Percentiles rank a stretch among this genome's conserved stretches.
These are phyloP conservation scores for Ceratocystis papillata DNA, from an alignment of 2,329 filamentous ascomycete genomes.

Conservation along the genomic window DNA sequence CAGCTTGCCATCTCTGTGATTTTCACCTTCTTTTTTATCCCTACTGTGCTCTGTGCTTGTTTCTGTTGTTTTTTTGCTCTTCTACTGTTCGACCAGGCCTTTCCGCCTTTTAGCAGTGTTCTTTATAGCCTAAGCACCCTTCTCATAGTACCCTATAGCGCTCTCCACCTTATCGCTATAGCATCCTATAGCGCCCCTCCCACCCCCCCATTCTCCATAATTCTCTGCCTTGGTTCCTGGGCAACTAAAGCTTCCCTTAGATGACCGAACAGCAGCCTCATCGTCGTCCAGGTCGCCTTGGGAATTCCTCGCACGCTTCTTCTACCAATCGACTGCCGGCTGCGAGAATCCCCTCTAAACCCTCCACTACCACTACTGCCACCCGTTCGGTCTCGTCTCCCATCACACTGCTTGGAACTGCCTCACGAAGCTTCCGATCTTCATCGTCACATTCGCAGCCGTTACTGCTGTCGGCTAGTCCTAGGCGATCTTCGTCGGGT, in stretches of 20 bases:
- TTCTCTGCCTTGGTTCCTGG: slow-evolving; percentile 24
- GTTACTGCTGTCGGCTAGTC: background rate
- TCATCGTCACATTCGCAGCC: slow-evolving; percentile 5
- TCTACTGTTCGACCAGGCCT: background rate
- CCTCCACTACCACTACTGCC: too few species aligned
- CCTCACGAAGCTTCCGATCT: background rate
- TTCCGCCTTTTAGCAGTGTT: background rate
- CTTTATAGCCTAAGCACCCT: background rate
- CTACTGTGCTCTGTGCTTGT: background rate
- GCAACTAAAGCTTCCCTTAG: slow-evolving; percentile 20
- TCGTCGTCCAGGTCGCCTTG: slow-evolving; percentile 17
- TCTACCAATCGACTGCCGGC: background rate
- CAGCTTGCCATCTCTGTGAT: background rate
- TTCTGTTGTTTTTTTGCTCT: background rate
- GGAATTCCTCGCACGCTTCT: slow-evolving; percentile 14
- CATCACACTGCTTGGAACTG: slow-evolving; percentile 13
- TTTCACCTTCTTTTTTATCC: background rate
- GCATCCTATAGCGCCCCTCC: background rate
- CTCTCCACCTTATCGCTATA: background rate
- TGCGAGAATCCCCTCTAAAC: background rate
- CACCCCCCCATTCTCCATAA: background rate
- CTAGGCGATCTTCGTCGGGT: slow-evolving; percentile 4
- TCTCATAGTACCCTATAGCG: background rate
- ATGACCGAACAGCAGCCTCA: slow-evolving; percentile 21
- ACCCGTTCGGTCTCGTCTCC: slow-evolving; percentile 21